Base-by-base conservation (phyloP, 1,284 basidiomycete species). In the Marasmius oreades region DNA sequence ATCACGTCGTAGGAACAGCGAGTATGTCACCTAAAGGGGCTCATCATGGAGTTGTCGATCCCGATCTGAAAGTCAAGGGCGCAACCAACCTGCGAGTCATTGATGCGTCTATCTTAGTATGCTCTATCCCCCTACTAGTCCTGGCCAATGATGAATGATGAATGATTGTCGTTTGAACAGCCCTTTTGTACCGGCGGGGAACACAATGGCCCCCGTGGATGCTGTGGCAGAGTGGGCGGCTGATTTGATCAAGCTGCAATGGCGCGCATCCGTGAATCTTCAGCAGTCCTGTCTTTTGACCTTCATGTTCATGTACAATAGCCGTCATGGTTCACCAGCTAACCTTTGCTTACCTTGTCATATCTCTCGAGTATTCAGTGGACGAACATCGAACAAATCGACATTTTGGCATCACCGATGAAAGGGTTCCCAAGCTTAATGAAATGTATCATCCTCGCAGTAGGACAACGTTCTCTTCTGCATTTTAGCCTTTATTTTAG, bases 51-150 rank as follows among this genome's bases (percentile, higher is more conserved):
- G 59, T 61, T 18, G 59, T 61, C 2, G 51, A 59, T 54, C 59
- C 59, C 7, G 57, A 61, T 46, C 45, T 61, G 28, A 52, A 52
- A 23, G 43, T 61, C 16, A 61, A 61, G 45, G 54, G 51, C 11
- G 53, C 50, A 3, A 33, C 22, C 4, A 57, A 57, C 7, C 5
- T 61, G 8, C 28, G 59, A 14, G 28, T 61, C 14, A 47, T 61
- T n/a, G 60, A 61, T 48, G 57, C 57, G 18, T 59, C 57, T n/a
- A 52, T 61, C 20, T 31, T 61, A 46, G 60, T 61, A 37, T 12
- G 59, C 76, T 2, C 85, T 86, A 50, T 77, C 77, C 16, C 86
- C 87, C 52, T 73, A 5, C 79, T 85, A 47, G 11, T 12, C 26
- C 8, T 2, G 26, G 11, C 23, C 26, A 1, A 28, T 18, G 5